Evolutionary conservation across 495 filamentous ascomycete species (phyloP).

Genomic region (Aspergillus asperescens): DNA sequence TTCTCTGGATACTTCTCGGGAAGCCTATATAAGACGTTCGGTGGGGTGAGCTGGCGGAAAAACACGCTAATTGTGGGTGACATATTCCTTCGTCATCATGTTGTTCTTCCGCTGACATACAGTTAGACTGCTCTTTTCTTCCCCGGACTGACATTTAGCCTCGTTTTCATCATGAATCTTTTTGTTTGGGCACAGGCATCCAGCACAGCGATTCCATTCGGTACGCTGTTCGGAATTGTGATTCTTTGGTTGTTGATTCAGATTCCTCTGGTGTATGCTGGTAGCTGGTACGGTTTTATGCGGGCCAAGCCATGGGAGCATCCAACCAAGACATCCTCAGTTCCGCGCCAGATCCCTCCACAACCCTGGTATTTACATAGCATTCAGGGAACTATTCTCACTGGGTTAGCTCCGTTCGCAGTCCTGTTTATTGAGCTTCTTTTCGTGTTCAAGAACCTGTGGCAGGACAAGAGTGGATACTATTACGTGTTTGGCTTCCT

Average conservation of each 20-base stretch:
- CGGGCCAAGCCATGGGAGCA: conserved; percentile 70
- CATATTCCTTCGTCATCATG: not conserved
- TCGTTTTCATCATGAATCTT: conserved; percentile 81
- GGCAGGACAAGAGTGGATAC: conserved; percentile 90
- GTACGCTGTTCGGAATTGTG: conserved; percentile 71
- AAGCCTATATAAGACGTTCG: conserved; percentile 81
- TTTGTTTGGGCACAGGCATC: conserved; percentile 94
- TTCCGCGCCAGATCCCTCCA: conserved; percentile 68
- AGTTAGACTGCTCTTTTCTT: conserved; percentile 68
- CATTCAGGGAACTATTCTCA: conserved; percentile 59
- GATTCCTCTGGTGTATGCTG: conserved; percentile 81
- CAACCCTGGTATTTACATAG: conserved; percentile 76
- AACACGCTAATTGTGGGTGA: conserved; percentile 66
- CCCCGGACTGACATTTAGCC: conserved; percentile 73
- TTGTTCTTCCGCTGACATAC: conserved; percentile 22
- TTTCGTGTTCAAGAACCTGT: conserved; percentile 86
- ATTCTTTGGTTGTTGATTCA: conserved; percentile 86
- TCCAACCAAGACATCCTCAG: conserved; percentile 73
- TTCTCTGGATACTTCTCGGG: conserved; percentile 94
- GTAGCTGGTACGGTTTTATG: conserved; percentile 74
- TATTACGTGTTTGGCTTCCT: conserved; percentile 95
- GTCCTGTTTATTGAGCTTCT: conserved; percentile 92
- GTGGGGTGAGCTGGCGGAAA: conserved; percentile 70
- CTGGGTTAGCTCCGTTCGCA: conserved; percentile 82
- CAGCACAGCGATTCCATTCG: conserved; percentile 84